These are phyloP conservation scores for Casaregolazyma lundiana DNA, from an alignment of 1,139 yeast genomes.

Conservation along the genomic window DNA sequence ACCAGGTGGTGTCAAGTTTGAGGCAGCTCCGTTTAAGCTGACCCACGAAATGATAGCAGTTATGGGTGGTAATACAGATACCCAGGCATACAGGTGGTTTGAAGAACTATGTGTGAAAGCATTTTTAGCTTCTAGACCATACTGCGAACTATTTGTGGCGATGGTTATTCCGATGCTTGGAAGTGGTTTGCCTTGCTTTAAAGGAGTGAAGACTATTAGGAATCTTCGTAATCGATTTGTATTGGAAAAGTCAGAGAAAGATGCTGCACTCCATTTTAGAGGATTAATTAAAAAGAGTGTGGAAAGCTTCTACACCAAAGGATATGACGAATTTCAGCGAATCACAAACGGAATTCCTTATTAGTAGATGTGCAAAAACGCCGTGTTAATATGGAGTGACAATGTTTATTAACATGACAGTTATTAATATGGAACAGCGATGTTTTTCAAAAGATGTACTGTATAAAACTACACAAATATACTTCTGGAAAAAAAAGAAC, in stretches of 20 bases:
- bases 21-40: conserved; percentile 93
- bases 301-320: conserved; percentile 86
- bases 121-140: conserved; percentile 82
- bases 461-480: conserved; percentile 1
- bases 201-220: conserved; percentile 72
- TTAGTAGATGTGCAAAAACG: conserved; percentile 31
- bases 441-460: neutral
- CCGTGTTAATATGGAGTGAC: neutral
- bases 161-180: conserved; percentile 91
- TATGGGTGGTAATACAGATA: conserved; percentile 79
- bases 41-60: conserved; percentile 96
- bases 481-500: neutral
- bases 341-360: conserved; percentile 95
- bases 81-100: conserved; percentile 91
- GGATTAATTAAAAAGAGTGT: conserved; percentile 72
- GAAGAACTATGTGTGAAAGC: conserved; percentile 95
- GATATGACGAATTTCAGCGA: conserved; percentile 96
- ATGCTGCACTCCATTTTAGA: conserved; percentile 76
- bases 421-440: neutral
- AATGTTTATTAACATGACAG: neutral
- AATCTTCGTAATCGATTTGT: conserved; percentile 76
- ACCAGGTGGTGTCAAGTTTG: conserved; percentile 98
- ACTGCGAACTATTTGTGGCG: conserved; percentile 79
- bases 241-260: conserved; percentile 73
- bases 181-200: conserved; percentile 94